These are phyloP conservation scores for Chlamydomonas schloesseri DNA, from an alignment of 139 green algal species.

Conservation along the genomic window DNA sequence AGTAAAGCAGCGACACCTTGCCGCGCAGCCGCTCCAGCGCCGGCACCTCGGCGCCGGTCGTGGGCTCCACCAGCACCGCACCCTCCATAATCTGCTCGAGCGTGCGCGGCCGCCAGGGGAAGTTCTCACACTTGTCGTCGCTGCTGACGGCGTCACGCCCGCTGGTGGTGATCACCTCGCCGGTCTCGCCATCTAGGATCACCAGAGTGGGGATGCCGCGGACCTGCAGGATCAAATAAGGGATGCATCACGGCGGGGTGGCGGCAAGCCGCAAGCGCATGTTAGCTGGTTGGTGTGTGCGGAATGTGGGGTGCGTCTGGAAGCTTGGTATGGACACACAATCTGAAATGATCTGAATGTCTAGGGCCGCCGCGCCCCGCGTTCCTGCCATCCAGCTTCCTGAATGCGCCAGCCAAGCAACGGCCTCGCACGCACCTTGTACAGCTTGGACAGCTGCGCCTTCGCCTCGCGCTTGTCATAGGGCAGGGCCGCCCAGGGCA, in stretches of 20 bases:
- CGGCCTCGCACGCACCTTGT: conserved; percentile 28
- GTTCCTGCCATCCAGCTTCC: too few relatives aligned
- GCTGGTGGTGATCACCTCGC: conserved; percentile 25
- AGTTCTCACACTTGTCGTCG: conserved; percentile 25
- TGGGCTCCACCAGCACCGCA: background rate
- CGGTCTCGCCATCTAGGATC: conserved; percentile 33
- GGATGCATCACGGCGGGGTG: too few relatives aligned
- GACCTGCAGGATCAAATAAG: too few relatives aligned
- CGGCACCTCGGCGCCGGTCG: background rate
- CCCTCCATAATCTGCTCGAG: conserved; percentile 21
- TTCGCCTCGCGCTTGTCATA: conserved; percentile 3
- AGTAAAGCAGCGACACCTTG: conserved; percentile 44
- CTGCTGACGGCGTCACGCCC: background rate
- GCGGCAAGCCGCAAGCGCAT: too few relatives aligned
- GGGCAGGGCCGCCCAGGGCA: conserved; percentile 44
- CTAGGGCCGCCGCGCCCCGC: too few relatives aligned
- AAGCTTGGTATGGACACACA: too few relatives aligned
- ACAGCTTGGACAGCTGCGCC: conserved; percentile 21
- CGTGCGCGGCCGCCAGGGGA: conserved; percentile 32
- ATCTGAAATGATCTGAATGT: too few relatives aligned
- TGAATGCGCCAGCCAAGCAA: too few relatives aligned
- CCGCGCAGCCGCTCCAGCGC: conserved; percentile 4
- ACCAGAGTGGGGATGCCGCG: conserved; percentile 46
- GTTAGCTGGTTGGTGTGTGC: too few relatives aligned
- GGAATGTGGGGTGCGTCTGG: too few relatives aligned